Evolutionary conservation across 768 basidiomycete species (phyloP), one percentile per base, ranked within the genome.

Genomic region (Tylopilus intermedius): DNA sequence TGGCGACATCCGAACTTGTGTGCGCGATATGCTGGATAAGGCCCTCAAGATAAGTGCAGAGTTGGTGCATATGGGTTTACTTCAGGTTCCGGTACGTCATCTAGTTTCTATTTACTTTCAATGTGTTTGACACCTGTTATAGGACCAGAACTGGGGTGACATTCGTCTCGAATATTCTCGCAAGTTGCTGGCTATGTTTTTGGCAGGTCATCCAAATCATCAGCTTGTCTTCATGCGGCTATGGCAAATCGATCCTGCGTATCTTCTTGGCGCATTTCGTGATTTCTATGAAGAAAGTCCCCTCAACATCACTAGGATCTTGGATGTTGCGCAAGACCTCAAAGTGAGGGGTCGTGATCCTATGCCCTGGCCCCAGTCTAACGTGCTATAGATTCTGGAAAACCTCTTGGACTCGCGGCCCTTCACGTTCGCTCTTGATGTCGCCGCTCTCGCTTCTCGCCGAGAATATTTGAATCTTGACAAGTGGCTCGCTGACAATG

Each of bases 181-280:
- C 53, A 87, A 88, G 59, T 75, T 97, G 13, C 76, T 98, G 46
- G 78, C 83, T 35, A 89, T 92, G 83, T 97, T 97, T 74, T 76
- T 97, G 39, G 86, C 84, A 18, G 90, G 92, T 14, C 90, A 94
- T 63, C 93, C 94, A 8, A 94, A 94, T 60, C 93, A 96, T 62
- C 92, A 96, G 59, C 81, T 99, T 9, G 94, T 97, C 51, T 97
- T 98, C 74, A 93, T 95, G 83, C 82, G 93, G 45, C 84, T 99
- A 50, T 94, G 91, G 88, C 90, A 94, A 63, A 86, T 90, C 40
- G 83, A 93, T 62, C 90, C 89, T 0, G 74, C 83, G 0, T 90
- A 94, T 67, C 80, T 98, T 47, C 86, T 92, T 5, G 80, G 84
- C 51, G 91, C 92, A 7, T 88, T 98, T 71, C 82, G 87, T 29